A percentile compares a stretch with the other conserved stretches of the same genome.
Conservation (phyloP, 2,329 filamentous ascomycete genomes). For the Balansia obtecta region DNA sequence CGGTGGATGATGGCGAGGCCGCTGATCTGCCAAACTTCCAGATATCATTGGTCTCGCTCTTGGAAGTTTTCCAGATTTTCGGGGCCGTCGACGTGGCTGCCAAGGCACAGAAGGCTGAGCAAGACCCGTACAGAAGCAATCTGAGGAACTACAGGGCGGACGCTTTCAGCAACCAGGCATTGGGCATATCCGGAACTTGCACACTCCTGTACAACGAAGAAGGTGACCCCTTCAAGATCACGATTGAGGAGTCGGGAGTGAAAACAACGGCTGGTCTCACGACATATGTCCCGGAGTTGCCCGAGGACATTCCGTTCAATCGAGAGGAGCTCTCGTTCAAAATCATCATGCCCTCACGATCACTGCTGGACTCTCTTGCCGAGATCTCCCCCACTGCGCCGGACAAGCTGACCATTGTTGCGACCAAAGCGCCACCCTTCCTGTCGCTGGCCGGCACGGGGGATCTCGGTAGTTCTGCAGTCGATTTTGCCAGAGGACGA, state of each 20-base stretch:
- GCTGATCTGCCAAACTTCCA: slow-evolving; percentile 59
- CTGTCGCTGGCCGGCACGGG: slow-evolving; percentile 57
- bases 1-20: slow-evolving; percentile 24
- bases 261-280: slow-evolving; percentile 82
- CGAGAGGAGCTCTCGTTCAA: slow-evolving; percentile 73
- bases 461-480: slow-evolving; percentile 47
- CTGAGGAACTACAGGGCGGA: slow-evolving; percentile 51
- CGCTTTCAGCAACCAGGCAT: slow-evolving; percentile 70
- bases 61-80: slow-evolving; percentile 94
- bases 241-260: slow-evolving; percentile 74
- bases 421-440: slow-evolving; percentile 52
- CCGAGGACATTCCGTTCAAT: slow-evolving; percentile 80
- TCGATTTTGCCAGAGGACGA: slow-evolving; percentile 53
- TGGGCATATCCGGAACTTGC: slow-evolving; percentile 78
- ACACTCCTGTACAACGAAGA: slow-evolving; percentile 63
- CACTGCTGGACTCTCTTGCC: slow-evolving; percentile 57
- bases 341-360: slow-evolving; percentile 78
- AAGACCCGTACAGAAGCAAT: slow-evolving; percentile 49
- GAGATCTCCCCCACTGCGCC: slow-evolving; percentile 63
- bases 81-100: slow-evolving; percentile 61
- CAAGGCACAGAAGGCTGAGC: slow-evolving; percentile 44
- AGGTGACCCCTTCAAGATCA: slow-evolving; percentile 71
- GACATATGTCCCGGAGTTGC: slow-evolving; percentile 67
- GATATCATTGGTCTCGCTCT: slow-evolving; percentile 72
- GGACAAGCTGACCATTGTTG: slow-evolving; percentile 55